Base-by-base conservation (phyloP, 768 basidiomycete species). In the Leccinum subgranulosum region DNA sequence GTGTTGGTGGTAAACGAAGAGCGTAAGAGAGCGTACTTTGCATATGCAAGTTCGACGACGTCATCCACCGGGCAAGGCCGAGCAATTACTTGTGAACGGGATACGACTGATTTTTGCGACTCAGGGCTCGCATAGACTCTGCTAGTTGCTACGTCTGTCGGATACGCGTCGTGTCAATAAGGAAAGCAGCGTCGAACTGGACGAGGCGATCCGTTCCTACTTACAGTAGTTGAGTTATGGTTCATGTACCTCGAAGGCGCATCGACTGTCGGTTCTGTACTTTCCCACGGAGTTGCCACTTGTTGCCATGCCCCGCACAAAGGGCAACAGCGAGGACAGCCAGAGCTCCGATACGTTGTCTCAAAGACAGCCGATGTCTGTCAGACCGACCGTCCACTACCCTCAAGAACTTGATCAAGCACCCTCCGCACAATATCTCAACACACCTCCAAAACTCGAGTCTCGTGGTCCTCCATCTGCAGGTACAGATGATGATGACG, bases 401-500 rank as follows among this genome's bases (percentile, higher is more conserved):
- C 74, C 75, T 4, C 79, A 80, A 4, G 74, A 77, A 36, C 59
- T 81, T 23, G 68, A 66, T 8, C 55, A 64, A 27, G 61, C 69
- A 8, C 63, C 68, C 14, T 55, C 70, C 7, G 57, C 59, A 34
- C 60, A 59, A 39, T 64, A 65, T 43, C 27, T 57, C 53, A 54
- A 75, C 64, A 62, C 53, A 51, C 56, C 71, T 65, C 60, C 67
- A 64, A 63, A 67, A 75, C 54, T 76, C 71, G 68, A 71, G 5
- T 74, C 76, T 27, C 70, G 67, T 27, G 60, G 68, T 25, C 62
- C 83, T 17, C 84, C 84, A 3, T 69, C 81, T 15, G 78, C 74
- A 28, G 78, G 72, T 41, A 82, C 81, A 4, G 85, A 87, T 49
- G 86, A 85, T 10, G 79, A 81, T 1, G 84, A 87, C 51, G 81